phyloP scores from a whole-genome alignment of 495 filamentous ascomycete genomes.

The Cudoniella acicularis region DNA sequence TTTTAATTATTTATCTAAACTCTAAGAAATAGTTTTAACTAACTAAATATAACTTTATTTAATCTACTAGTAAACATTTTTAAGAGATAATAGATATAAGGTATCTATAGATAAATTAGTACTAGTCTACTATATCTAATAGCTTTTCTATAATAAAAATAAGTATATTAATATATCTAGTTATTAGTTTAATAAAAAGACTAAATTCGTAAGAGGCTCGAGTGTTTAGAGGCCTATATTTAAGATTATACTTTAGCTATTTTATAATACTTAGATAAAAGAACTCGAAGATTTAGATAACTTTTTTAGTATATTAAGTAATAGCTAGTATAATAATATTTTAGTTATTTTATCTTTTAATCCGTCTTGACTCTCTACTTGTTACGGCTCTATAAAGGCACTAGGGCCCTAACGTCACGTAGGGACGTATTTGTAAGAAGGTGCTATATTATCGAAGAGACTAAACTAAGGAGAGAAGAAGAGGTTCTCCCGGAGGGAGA shows the following conservation, averaged over 20 bases:
- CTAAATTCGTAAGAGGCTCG: background rate
- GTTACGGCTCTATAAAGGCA: too few species aligned
- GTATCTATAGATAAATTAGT: background rate
- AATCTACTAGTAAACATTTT: conserved; percentile 5
- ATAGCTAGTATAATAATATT: too few species aligned
- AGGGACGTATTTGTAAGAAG: too few species aligned
- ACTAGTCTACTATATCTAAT: conserved; percentile 3
- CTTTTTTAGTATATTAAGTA: too few species aligned
- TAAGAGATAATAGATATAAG: background rate
- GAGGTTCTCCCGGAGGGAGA: too few species aligned
- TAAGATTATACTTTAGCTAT: background rate
- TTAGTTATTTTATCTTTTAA: too few species aligned
- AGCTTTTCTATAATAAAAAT: conserved; percentile 7
- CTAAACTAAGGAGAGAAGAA: too few species aligned
- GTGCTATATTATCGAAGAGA: too few species aligned
- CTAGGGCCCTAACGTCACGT: too few species aligned
- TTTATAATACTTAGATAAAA: too few species aligned
- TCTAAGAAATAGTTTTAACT: conserved; percentile 1
- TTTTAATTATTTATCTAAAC: conserved; percentile 3
- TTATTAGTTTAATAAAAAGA: conserved; percentile 7
- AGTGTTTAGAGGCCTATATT: background rate
- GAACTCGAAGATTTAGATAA: too few species aligned
- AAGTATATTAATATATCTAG: conserved; percentile 7
- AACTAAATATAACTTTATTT: conserved; percentile 2
- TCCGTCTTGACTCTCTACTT: too few species aligned